Conservation (phyloP, 2,329 filamentous ascomycete species). For the Parastagonospora nodorum region DNA sequence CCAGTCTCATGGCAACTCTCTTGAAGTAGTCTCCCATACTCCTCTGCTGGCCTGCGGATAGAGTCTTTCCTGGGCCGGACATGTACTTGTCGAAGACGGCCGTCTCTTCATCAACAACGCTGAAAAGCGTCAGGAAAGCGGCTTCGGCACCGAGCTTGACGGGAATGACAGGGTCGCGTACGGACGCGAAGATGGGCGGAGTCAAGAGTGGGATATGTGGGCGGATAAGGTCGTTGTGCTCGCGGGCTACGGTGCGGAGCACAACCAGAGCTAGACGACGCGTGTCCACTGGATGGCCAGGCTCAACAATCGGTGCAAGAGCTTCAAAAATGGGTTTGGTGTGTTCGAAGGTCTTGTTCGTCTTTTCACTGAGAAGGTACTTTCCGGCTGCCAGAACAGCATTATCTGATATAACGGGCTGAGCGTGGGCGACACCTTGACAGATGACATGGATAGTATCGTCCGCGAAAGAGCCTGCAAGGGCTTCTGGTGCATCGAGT, state of each 20-base stretch:
- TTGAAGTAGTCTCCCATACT: constrained; percentile 98
- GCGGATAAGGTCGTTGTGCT: constrained; percentile 77
- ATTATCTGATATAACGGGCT: constrained; percentile 82
- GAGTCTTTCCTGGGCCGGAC: constrained; percentile 64
- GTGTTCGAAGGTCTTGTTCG: constrained; percentile 72
- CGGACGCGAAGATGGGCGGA: constrained; percentile 82
- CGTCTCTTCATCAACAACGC: constrained; percentile 83
- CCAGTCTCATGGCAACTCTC: constrained; percentile 81
- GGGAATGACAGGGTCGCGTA: constrained; percentile 89
- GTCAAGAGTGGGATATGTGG: constrained; percentile 82
- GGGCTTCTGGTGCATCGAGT: constrained; percentile 73
- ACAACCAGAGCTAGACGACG: constrained; percentile 87
- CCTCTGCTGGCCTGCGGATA: constrained; percentile 76
- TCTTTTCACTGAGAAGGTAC: constrained; percentile 72
- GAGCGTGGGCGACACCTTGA: constrained; percentile 76
- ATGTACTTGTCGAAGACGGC: constrained; percentile 92
- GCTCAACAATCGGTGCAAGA: constrained; percentile 74
- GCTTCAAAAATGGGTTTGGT: constrained; percentile 81
- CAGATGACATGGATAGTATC: constrained; percentile 78
- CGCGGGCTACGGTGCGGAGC: constrained; percentile 79
- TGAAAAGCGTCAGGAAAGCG: constrained; percentile 89
- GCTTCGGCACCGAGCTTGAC: constrained; percentile 95
- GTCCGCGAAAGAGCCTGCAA: constrained; percentile 72
- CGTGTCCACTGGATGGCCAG: constrained; percentile 79
- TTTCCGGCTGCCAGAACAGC: constrained; percentile 89